These are phyloP conservation scores for Parachlorella kessleri DNA, from an alignment of 139 green algal species.

Conservation along the genomic window DNA sequence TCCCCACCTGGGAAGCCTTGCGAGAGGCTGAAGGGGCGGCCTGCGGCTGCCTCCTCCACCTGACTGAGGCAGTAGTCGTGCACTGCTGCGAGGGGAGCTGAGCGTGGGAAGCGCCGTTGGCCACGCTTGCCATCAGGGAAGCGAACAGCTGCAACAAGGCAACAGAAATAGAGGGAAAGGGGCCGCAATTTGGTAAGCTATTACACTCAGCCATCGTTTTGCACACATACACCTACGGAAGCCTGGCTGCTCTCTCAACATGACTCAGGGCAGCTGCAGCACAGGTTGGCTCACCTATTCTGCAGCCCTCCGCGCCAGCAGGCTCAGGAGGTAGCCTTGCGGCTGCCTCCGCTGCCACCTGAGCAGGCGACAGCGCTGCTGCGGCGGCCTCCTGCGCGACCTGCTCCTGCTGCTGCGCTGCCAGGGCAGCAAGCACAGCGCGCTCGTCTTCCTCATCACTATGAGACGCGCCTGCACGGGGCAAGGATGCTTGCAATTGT, in stretches of 20 bases:
- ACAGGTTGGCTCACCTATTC: slow-evolving; percentile 41
- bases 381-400: not conserved
- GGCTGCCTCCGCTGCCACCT: slow-evolving; percentile 38
- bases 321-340: slow-evolving; percentile 59
- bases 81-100: slow-evolving; percentile 40
- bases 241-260: too few relatives aligned
- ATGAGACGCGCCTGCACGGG: not conserved
- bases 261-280: too few relatives aligned
- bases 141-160: slow-evolving; percentile 39
- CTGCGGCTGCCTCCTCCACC: slow-evolving; percentile 31
- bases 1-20: slow-evolving; percentile 10
- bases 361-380: not conserved
- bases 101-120: slow-evolving; percentile 63
- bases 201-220: too few relatives aligned
- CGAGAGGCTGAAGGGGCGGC: slow-evolving; percentile 28
- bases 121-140: slow-evolving; percentile 63
- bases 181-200: too few relatives aligned
- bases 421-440: not conserved
- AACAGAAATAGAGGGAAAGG: not conserved
- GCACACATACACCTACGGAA: too few relatives aligned
- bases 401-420: slow-evolving; percentile 21
- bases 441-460: not conserved
- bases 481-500: too few relatives aligned
- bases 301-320: slow-evolving; percentile 39
- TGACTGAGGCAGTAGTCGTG: slow-evolving; percentile 39